Base-by-base conservation (phyloP, 2,329 filamentous ascomycete genomes). In the Neocatenulostroma microsporum region DNA sequence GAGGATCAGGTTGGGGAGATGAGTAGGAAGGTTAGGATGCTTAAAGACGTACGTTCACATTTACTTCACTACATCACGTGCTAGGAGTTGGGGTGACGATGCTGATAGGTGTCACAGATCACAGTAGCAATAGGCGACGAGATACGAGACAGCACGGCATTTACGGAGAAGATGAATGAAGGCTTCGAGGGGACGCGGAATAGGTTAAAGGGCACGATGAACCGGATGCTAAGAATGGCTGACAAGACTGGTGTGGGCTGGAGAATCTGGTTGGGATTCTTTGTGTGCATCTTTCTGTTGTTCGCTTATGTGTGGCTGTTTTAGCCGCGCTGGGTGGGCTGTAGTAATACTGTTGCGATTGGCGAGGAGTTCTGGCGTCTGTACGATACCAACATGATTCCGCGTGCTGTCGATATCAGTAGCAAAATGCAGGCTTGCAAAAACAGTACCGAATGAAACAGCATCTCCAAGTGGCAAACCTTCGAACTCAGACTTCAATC, bases 131-230 rank as follows among this genome's bases (percentile, higher is more conserved):
- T 98, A 49, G 91, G 91, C 47, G 85, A 93, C 56, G 91, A 96
- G 64, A 96, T 96, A 55, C 78, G 89, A 50, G 84, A 94, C 46
- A 91, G 84, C 11, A 84, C 85, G 2, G 80, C 84, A 2, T 73
- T 96, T 3, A 84, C 87, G 2, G 86, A 95, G 53, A 89, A 87
- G 64, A 94, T 98, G 81, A 96, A 96, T 62, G 85, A 94, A 56
- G 76, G 78, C 4, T 98, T 96, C 58, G 89, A 96, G 59, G 78
- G 76, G 52, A 93, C 89, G 36, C 72, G 88, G 21, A 66, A 87
- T 35, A 76, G 84, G 46, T 68, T 98, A 44, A 76, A 80, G 29
- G 87, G 89, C 36, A 96, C 93, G 13, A 96, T 98, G 91, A 94
- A 86, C 59, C 73, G 88, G 41, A 98, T 98, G 91, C 66, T 96